phyloP scores from a whole-genome alignment of 768 basidiomycete genomes.

The Tulasnella sp. region DNA sequence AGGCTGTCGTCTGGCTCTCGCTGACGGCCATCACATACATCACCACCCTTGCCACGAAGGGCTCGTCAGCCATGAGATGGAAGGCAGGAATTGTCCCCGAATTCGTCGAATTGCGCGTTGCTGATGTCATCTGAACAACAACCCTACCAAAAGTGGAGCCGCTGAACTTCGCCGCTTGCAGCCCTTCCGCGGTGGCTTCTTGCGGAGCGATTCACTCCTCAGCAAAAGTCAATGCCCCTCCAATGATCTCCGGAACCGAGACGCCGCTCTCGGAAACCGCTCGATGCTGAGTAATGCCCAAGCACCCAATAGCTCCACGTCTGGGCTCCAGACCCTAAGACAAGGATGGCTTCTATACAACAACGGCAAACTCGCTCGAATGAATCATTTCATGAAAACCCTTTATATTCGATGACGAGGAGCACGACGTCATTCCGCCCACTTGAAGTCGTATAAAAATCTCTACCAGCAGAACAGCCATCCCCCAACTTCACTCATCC shows the following conservation, averaged over 20 bases:
- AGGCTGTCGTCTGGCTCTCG: too few relatives aligned
- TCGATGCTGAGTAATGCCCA: neutral
- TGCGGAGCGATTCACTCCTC: neutral
- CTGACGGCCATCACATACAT: too few relatives aligned
- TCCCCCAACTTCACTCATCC: neutral
- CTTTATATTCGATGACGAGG: neutral
- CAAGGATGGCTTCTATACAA: neutral
- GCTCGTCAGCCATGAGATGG: too few relatives aligned
- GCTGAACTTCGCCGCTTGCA: neutral
- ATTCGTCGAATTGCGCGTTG: neutral
- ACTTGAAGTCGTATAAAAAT: neutral
- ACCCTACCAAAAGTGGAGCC: neutral
- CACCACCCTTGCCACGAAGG: too few relatives aligned
- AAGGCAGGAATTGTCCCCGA: too few relatives aligned
- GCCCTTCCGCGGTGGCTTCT: slow-evolving; percentile 6
- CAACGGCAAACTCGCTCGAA: neutral
- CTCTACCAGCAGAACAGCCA: neutral
- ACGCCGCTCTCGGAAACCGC: neutral
- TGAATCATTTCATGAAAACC: neutral
- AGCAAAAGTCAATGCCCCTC: neutral
- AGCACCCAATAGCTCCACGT: neutral
- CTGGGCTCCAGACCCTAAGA: neutral
- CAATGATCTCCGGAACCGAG: neutral
- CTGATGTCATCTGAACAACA: slow-evolving; percentile 16
- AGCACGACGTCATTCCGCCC: neutral